These are phyloP conservation scores for Castanea mollissima DNA, from an alignment of 306 rosid species.

Conservation along the genomic window DNA sequence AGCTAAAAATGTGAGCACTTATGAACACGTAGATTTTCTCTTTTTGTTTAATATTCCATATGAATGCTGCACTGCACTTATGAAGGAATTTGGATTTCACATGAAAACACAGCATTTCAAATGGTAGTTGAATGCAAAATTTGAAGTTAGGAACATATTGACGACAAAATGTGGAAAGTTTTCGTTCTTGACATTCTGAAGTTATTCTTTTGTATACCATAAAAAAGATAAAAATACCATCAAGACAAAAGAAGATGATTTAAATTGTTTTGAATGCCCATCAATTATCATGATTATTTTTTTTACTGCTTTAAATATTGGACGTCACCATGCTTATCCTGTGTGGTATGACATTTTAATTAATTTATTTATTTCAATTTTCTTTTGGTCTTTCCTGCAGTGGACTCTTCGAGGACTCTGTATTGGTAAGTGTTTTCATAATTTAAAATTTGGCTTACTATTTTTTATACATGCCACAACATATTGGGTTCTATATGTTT, in stretches of 20 bases:
- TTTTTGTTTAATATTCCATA: background rate
- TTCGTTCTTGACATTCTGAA: background rate
- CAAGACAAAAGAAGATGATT: background rate
- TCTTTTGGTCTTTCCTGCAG: slow-evolving; percentile 26
- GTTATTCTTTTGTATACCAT: background rate
- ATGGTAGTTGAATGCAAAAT: background rate
- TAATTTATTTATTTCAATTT: background rate
- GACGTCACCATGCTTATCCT: background rate
- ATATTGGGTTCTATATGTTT: slow-evolving; percentile 8
- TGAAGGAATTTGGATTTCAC: background rate
- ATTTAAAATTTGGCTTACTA: background rate
- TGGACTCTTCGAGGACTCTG: slow-evolving; percentile 82
- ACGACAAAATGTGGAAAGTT: background rate
- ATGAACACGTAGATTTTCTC: background rate
- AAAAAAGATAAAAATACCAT: background rate
- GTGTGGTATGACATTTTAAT: background rate
- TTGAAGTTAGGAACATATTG: background rate
- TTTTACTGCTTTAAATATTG: background rate
- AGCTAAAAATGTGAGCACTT: slow-evolving; percentile 58
- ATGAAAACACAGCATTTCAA: background rate
- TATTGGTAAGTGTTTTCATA: slow-evolving; percentile 37
- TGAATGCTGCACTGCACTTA: background rate
- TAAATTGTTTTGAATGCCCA: background rate
- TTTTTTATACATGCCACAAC: slow-evolving; percentile 2
- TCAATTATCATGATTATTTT: background rate